Percentiles rank a stretch among this genome's conserved stretches.
Evolutionary conservation across 1,284 basidiomycete species (phyloP).

Genomic region (Marasmius sp.): DNA sequence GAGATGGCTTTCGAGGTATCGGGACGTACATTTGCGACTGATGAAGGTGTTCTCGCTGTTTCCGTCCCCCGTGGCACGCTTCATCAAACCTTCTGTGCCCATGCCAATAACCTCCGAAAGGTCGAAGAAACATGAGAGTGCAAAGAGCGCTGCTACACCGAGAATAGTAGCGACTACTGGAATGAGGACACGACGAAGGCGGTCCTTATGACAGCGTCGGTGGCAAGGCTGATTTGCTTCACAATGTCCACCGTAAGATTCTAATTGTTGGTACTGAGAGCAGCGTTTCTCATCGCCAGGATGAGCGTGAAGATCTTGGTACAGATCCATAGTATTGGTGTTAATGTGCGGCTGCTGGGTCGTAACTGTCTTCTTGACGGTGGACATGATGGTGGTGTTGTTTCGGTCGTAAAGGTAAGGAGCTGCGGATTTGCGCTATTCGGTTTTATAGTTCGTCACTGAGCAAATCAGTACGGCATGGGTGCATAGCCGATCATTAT

Average conservation of each 20-base stretch:
- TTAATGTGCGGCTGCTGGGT: slow-evolving; percentile 5
- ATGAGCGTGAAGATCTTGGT: slow-evolving; percentile 4
- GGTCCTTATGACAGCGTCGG: slow-evolving; percentile 35
- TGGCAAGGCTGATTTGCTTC: slow-evolving; percentile 18
- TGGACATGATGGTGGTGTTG: not conserved
- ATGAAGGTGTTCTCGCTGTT: slow-evolving; percentile 31
- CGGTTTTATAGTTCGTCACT: too few species aligned
- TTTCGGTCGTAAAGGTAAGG: too few species aligned
- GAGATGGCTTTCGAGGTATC: not conserved
- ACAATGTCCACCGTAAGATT: slow-evolving; percentile 4
- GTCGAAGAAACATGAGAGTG: slow-evolving; percentile 29
- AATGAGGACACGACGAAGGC: slow-evolving; percentile 33
- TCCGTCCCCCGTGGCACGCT: slow-evolving; percentile 26
- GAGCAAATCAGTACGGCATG: too few species aligned
- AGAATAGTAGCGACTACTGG: slow-evolving; percentile 31
- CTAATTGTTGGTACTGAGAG: slow-evolving; percentile 8
- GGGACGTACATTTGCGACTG: slow-evolving; percentile 36
- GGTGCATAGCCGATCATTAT: too few species aligned
- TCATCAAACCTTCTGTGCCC: slow-evolving; percentile 26
- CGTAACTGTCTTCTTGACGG: not conserved
- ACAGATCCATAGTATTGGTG: slow-evolving; percentile 9
- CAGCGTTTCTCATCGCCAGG: slow-evolving; percentile 13
- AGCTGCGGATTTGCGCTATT: too few species aligned
- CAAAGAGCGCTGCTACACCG: slow-evolving; percentile 27
- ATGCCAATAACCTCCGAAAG: slow-evolving; percentile 20